Evolutionary conservation across 441 rosid genomes (phyloP), one percentile per base, ranked within the genome.

Genomic region (Theobroma grandiflorum): DNA sequence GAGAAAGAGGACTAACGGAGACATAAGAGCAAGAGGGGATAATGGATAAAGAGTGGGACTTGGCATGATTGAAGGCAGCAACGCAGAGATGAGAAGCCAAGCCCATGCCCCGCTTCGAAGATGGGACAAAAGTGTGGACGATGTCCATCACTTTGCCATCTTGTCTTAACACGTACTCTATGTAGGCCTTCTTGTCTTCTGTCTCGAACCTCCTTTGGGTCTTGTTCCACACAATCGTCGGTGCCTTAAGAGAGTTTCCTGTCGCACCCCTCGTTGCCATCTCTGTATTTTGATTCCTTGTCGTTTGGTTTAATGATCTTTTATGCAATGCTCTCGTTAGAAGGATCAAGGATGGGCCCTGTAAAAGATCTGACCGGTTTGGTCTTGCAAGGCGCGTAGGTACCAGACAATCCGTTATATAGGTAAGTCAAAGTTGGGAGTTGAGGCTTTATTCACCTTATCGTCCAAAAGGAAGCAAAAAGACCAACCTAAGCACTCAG

Each of bases 21-120:
- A 94, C 89, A 55, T 92, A 90, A 68, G 98, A 89, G 89, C 95
- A 93, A 38, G 94, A 84, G 49, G 98, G 97, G 77, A 91, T 83
- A 82, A 94, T 49, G 78, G 89, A 85, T 22, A 94, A 37, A 75
- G 97, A 90, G 70, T 89, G 84, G 43, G 92, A 72, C 12, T 89
- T 82, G 85, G 95, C 98, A 85, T 90, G 93, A 75, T 82, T 69
- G 77, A 94, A 86, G 22, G 95, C 94, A 0, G 95, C 97, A 74
- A 86, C 69, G 53, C 93, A 92, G 81, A 95, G 96, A 67, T 86
- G 93, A 18, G 94, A 90, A 79, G 97, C 98, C 84, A 94, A 33
- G 20, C 98, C 95, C 67, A 88, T 50, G 49, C 98, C 95, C 71
- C 93, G 87, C 85, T 90, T 93, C 0, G 97, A 90, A 38, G 82